Base-by-base conservation (phyloP, 805 yeast genomes). In the Yarrowia divulgata region DNA sequence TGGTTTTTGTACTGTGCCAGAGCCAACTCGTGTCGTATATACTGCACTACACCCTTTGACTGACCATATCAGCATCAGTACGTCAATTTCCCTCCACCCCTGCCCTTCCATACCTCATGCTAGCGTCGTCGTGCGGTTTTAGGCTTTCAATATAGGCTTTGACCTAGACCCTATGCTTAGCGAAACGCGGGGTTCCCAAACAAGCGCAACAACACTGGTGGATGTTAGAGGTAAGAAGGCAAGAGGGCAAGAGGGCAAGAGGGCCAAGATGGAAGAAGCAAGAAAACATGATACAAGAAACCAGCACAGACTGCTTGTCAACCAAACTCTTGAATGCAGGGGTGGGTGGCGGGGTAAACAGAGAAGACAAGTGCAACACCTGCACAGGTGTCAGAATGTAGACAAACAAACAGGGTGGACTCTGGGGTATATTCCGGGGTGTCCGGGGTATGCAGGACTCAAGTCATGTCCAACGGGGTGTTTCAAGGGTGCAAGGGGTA, bases 101-200 rank as follows among this genome's bases (percentile, higher is more conserved):
- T 14, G 12, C 19, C 29, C 46, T 43, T 43, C 46, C 8, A n/a
- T 43, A n/a, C 13, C 9, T 7, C 29, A 7, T 45, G 14, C 49
- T 45, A 45, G 10, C 29, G 32, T 9, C 9, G 9, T 14, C 12
- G 10, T 48, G 18, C 10, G 1, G 10, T 23, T 39, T 54, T 39
- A 32, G 13, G 14, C 39, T 54, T 54, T 19, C 3, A 18, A 0
- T 54, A 39, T 54, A 19, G 18, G 8, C 45, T 54, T 39, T 5
- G 16, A 34, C 23, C 14, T 32, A 23, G 34, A 37, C 9, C 32
- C 29, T 19, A 18, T 18, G n/a, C 19, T 54, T 37, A 39, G 60
- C 60, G 60, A 54, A 54, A 39, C 60, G 60, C 60, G 60, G 60
- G 60, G 60, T 54, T 54, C 45, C 58, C 23, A 50, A 50, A 34